Percentiles rank a stretch among this genome's conserved stretches.
phyloP scores from a whole-genome alignment of 345 rosid genomes.

The Microthlaspi erraticum region DNA sequence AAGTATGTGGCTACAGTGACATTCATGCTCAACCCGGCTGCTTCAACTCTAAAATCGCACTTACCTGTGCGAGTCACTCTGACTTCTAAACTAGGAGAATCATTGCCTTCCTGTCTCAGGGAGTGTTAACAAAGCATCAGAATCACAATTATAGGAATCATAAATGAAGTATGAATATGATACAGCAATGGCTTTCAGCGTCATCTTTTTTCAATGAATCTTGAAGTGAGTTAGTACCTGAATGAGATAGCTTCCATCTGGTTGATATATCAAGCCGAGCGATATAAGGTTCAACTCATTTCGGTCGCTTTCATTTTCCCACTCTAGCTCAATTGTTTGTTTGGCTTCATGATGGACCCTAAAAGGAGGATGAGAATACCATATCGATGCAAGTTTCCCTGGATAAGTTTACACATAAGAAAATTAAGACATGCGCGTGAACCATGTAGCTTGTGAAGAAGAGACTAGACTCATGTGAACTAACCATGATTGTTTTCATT shows the following conservation, averaged over 20 bases:
- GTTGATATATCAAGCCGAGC: slow-evolving; percentile 54
- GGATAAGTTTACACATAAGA: slow-evolving; percentile 41
- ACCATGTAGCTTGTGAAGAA: slow-evolving; percentile 18
- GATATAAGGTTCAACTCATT: slow-evolving; percentile 51
- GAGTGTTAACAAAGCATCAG: slow-evolving; percentile 23
- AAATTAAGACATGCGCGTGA: slow-evolving; percentile 25
- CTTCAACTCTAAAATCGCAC: slow-evolving; percentile 67
- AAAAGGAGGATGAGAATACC: slow-evolving; percentile 85
- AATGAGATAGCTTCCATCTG: slow-evolving; percentile 70
- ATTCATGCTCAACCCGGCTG: slow-evolving; percentile 55
- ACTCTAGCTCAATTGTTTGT: slow-evolving; percentile 68
- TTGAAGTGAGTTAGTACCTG: slow-evolving; percentile 54
- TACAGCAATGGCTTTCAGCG: slow-evolving; percentile 4
- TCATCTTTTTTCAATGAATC: slow-evolving; percentile 1
- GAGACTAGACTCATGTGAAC: slow-evolving; percentile 42
- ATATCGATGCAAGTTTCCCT: slow-evolving; percentile 66
- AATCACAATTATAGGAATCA: slow-evolving; percentile 8
- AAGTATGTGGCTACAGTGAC: slow-evolving; percentile 64
- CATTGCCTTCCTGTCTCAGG: slow-evolving; percentile 56
- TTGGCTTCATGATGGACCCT: slow-evolving; percentile 72
- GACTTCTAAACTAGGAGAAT: slow-evolving; percentile 50
- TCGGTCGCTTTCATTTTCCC: slow-evolving; percentile 66
- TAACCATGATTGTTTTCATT: slow-evolving; percentile 57
- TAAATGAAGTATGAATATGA: not conserved
- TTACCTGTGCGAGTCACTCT: slow-evolving; percentile 56